These are phyloP conservation scores for Penicillium hordei DNA, from an alignment of 2,329 filamentous ascomycete genomes.

Conservation along the genomic window DNA sequence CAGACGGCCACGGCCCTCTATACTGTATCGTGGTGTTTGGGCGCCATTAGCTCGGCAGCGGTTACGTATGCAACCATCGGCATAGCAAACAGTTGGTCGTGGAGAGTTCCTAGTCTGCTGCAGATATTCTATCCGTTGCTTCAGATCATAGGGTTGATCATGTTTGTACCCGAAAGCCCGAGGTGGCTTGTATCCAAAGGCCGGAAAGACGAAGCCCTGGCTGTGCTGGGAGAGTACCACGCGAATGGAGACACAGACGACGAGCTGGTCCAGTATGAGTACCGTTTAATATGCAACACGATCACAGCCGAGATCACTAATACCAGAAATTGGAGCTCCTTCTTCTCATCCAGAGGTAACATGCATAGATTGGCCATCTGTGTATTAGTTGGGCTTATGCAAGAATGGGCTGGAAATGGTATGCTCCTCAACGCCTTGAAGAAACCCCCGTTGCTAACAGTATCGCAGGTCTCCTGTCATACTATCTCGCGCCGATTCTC, in stretches of 20 bases:
- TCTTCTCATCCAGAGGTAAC: constrained; percentile 19
- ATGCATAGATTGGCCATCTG: constrained; percentile 20
- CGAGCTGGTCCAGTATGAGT: constrained; percentile 24
- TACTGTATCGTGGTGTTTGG: constrained; percentile 25
- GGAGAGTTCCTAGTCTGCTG: constrained; percentile 59
- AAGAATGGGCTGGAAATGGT: constrained; percentile 26
- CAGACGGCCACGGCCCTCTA: constrained; percentile 30
- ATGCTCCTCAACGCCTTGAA: neutral
- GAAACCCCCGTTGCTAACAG: neutral
- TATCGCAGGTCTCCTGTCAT: constrained; percentile 28
- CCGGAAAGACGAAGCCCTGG: constrained; percentile 56
- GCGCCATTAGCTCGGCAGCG: constrained; percentile 13
- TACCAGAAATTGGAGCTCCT: constrained; percentile 16
- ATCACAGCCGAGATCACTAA: constrained; percentile 17
- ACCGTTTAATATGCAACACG: constrained; percentile 20
- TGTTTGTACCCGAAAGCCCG: constrained; percentile 62
- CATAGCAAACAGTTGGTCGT: constrained; percentile 39
- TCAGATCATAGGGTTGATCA: constrained; percentile 49
- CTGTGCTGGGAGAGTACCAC: constrained; percentile 59
- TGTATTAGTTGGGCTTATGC: constrained; percentile 22
- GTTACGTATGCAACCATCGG: constrained; percentile 16
- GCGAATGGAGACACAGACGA: constrained; percentile 48
- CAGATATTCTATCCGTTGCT: constrained; percentile 49
- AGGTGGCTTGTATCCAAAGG: constrained; percentile 63
- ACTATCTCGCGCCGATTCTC: constrained; percentile 42